phyloP scores from a whole-genome alignment of 129 eudicot species.

The Lactuca saligna region DNA sequence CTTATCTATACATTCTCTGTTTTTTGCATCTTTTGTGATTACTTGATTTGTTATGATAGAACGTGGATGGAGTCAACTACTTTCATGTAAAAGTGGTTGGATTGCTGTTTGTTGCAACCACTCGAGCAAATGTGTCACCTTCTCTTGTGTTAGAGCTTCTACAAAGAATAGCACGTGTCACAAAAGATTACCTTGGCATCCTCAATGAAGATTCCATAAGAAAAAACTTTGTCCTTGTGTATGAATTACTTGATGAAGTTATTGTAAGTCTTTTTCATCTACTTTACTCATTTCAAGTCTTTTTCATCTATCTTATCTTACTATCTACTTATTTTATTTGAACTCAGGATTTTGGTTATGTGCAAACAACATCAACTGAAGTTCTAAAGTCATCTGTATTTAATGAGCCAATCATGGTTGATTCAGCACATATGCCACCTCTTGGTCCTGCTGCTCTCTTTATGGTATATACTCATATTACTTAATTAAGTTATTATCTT shows the following conservation, averaged over 20 bases:
- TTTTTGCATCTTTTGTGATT: not conserved
- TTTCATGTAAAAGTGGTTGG: conserved; percentile 97
- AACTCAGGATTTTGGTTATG: conserved; percentile 91
- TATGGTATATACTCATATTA: conserved; percentile 51
- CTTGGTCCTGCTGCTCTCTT: conserved; percentile 96
- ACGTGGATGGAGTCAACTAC: conserved; percentile 96
- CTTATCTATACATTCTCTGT: not conserved
- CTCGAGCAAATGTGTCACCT: conserved; percentile 82
- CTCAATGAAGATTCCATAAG: conserved; percentile 90
- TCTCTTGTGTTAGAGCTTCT: conserved; percentile 88
- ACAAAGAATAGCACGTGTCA: conserved; percentile 94
- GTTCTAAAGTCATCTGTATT: conserved; percentile 84
- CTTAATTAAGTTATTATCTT: not conserved
- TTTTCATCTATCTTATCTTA: too few relatives aligned
- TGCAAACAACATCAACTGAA: conserved; percentile 97
- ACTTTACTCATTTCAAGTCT: too few relatives aligned
- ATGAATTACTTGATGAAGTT: conserved; percentile 95
- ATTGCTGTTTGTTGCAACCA: conserved; percentile 91
- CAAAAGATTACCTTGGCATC: conserved; percentile 92
- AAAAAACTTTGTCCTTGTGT: conserved; percentile 86
- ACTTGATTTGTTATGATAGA: conserved; percentile 40
- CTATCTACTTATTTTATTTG: not conserved
- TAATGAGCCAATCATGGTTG: conserved; percentile 91
- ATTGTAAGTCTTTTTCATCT: conserved; percentile 59
- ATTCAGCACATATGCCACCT: conserved; percentile 82